phyloP scores from a whole-genome alignment of 305 asterid genomes.

The Solanum hybrid region DNA sequence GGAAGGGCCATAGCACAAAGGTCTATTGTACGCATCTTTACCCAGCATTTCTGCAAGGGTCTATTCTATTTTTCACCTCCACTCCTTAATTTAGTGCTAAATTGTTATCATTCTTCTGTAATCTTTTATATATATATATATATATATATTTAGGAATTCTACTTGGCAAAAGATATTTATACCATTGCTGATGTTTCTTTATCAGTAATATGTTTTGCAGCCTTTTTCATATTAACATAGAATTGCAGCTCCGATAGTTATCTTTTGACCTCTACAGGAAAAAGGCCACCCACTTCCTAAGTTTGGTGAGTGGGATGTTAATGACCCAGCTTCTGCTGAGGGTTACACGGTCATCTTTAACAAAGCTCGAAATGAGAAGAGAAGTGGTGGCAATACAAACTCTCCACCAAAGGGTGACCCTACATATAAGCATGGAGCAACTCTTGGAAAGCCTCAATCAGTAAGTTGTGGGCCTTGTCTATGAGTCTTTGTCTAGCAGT shows the following conservation, averaged over 20 bases:
- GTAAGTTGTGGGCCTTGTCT: slow-evolving; percentile 21
- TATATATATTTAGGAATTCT: background rate
- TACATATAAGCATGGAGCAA: slow-evolving; percentile 27
- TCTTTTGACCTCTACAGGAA: slow-evolving; percentile 22
- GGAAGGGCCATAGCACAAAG: background rate
- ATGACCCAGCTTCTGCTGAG: slow-evolving; percentile 26
- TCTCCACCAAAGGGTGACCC: slow-evolving; percentile 40
- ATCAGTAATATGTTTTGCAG: background rate
- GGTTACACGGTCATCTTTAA: slow-evolving; percentile 66
- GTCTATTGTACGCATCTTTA: background rate
- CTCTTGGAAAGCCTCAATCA: slow-evolving; percentile 44
- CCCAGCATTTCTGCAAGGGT: background rate
- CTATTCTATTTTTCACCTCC: background rate
- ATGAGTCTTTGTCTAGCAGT: background rate
- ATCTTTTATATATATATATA: background rate
- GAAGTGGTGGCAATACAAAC: slow-evolving; percentile 39
- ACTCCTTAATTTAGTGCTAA: background rate
- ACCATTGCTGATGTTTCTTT: background rate
- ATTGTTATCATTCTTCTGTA: background rate
- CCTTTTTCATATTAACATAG: background rate
- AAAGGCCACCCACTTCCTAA: slow-evolving; percentile 46
- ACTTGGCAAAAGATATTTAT: background rate
- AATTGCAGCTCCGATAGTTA: background rate
- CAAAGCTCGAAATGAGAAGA: slow-evolving; percentile 61
- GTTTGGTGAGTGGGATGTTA: slow-evolving; percentile 67